phyloP scores from a whole-genome alignment of 192 early-diverging fungal species.

The Coemansia sp. region DNA sequence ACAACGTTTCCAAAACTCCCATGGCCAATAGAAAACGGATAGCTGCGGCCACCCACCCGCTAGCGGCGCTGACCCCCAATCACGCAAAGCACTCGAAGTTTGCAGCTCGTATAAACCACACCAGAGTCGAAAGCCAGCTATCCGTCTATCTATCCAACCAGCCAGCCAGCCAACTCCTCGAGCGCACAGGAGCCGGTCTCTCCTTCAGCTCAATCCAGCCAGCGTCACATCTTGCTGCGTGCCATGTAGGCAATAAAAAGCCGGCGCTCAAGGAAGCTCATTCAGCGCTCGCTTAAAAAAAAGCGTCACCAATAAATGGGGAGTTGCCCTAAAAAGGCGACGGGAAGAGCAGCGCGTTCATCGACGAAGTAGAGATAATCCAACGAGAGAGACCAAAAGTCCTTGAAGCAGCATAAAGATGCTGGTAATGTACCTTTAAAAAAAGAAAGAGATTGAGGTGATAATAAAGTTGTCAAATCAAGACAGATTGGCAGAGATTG shows the following conservation, averaged over 20 bases:
- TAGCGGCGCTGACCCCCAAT: not conserved
- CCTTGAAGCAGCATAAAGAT: not conserved
- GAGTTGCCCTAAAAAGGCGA: not conserved
- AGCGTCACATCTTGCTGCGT: not conserved
- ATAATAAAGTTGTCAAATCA: not conserved
- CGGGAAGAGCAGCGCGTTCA: constrained; percentile 6
- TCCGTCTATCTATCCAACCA: not conserved
- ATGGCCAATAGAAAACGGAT: not conserved
- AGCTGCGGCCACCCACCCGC: not conserved
- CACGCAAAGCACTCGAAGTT: not conserved
- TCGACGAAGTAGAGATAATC: constrained; percentile 1
- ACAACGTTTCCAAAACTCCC: not conserved
- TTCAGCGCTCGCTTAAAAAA: not conserved
- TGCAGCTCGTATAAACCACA: not conserved
- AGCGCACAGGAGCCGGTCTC: constrained; percentile 9
- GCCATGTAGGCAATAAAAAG: not conserved
- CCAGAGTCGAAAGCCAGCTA: not conserved
- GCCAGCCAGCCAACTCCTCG: not conserved
- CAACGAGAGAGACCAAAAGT: not conserved
- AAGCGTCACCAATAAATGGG: not conserved
- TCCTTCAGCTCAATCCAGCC: constrained; percentile 6
- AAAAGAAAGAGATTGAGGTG: not conserved
- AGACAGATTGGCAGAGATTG: not conserved
- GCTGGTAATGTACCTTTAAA: constrained; percentile 19
- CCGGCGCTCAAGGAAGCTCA: not conserved